Conservation (phyloP, 2,329 filamentous ascomycete genomes). For the Aspergillus sp. region DNA sequence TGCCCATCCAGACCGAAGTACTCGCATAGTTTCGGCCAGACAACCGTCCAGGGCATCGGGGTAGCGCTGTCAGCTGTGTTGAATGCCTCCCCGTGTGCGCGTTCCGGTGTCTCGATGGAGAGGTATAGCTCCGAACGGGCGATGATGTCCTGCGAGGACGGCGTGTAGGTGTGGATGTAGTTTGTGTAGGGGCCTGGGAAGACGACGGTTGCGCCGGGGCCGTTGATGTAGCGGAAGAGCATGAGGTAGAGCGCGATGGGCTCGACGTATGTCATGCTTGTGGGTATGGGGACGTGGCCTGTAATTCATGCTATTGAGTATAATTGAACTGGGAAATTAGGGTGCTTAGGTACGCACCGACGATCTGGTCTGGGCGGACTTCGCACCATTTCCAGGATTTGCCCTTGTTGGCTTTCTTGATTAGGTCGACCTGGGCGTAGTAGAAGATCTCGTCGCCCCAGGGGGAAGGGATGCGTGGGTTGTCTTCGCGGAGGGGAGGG, state of each 20-base stretch:
- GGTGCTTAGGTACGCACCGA: constrained; percentile 17
- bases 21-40: constrained; percentile 20
- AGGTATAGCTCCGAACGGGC: constrained; percentile 25
- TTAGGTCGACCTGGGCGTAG: constrained; percentile 46
- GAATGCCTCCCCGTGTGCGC: constrained; percentile 21
- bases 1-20: constrained; percentile 24
- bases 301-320: neutral
- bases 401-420: constrained; percentile 35
- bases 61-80: constrained; percentile 27
- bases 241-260: constrained; percentile 41
- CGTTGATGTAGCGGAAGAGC: constrained; percentile 38
- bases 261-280: constrained; percentile 45
- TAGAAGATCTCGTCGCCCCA: constrained; percentile 49
- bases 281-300: constrained; percentile 47
- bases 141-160: constrained; percentile 37
- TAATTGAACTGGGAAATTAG: neutral
- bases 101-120: constrained; percentile 18
- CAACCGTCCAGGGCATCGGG: constrained; percentile 14
- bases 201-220: constrained; percentile 32
- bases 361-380: constrained; percentile 46
- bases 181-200: constrained; percentile 40
- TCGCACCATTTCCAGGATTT: constrained; percentile 48
- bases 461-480: constrained; percentile 44
- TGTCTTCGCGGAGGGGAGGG: constrained; percentile 40
- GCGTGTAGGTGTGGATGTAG: constrained; percentile 35